A percentile compares a stretch with the other conserved stretches of the same genome.
These are phyloP conservation scores for Calocybe gangraenosa DNA, from an alignment of 768 basidiomycete genomes.

Conservation along the genomic window DNA sequence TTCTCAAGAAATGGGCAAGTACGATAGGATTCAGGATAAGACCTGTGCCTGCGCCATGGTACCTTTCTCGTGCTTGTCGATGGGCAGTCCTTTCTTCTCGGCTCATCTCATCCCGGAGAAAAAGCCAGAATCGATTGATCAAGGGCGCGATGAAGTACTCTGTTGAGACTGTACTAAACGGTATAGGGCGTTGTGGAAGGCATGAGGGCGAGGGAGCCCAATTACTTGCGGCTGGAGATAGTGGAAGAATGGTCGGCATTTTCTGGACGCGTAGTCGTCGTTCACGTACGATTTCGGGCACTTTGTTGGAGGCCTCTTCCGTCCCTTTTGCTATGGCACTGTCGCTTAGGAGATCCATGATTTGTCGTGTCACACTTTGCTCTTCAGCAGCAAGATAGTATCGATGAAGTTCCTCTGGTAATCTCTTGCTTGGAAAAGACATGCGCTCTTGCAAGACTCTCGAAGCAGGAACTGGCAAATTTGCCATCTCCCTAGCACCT, in stretches of 20 bases:
- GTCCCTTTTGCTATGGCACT: constrained; percentile 59
- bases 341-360: constrained; percentile 62
- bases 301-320: constrained; percentile 47
- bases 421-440: constrained; percentile 76
- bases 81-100: constrained; percentile 68
- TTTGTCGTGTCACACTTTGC: constrained; percentile 41
- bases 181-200: constrained; percentile 17
- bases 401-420: constrained; percentile 69
- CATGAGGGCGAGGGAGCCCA: neutral
- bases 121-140: constrained; percentile 93
- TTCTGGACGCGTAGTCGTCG: constrained; percentile 65
- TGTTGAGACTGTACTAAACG: constrained; percentile 72
- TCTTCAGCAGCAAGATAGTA: constrained; percentile 52
- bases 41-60: constrained; percentile 74
- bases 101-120: constrained; percentile 79
- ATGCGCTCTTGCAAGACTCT: constrained; percentile 26
- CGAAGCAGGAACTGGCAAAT: constrained; percentile 36
- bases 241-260: constrained; percentile 42
- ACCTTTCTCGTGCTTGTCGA: constrained; percentile 49
- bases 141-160: constrained; percentile 88
- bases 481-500: constrained; percentile 78
- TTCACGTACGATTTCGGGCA: constrained; percentile 66
- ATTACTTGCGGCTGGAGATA: constrained; percentile 16
- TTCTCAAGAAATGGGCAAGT: constrained; percentile 70
- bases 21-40: constrained; percentile 78